Evolutionary conservation across 345 rosid species (phyloP).

Genomic region (Laguncularia racemosa): DNA sequence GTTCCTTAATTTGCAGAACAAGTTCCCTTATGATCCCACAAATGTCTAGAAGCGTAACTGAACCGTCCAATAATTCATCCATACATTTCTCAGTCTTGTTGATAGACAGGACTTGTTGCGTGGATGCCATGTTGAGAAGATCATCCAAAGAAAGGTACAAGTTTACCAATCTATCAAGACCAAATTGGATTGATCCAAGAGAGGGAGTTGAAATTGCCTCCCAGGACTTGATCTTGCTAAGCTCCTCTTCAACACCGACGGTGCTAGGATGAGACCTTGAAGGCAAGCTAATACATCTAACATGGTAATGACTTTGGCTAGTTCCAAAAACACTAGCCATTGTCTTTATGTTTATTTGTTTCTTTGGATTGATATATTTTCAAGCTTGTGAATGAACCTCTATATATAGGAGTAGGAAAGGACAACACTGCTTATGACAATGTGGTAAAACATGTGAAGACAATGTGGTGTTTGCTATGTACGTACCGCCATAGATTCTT

Average conservation of each 20-base stretch:
- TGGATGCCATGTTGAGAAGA: conserved; percentile 49
- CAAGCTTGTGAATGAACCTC: too few relatives aligned
- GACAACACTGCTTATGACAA: too few relatives aligned
- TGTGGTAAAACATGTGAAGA: too few relatives aligned
- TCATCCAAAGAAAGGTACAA: conserved; percentile 36
- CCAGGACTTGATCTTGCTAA: conserved; percentile 31
- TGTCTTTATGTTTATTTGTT: too few relatives aligned
- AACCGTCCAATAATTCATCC: conserved; percentile 52
- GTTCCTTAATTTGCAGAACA: conserved; percentile 40
- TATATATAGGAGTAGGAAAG: too few relatives aligned
- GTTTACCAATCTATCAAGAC: conserved; percentile 39
- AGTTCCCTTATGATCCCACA: conserved; percentile 52
- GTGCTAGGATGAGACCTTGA: conserved; percentile 59
- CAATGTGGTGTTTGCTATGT: too few relatives aligned
- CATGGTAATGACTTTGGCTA: too few relatives aligned
- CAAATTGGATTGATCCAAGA: conserved; percentile 22
- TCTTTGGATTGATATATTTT: too few relatives aligned
- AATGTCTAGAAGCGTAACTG: conserved; percentile 48
- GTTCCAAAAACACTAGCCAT: too few relatives aligned
- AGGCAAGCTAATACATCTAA: too few relatives aligned
- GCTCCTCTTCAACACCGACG: conserved; percentile 36
- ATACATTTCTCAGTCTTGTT: conserved; percentile 22
- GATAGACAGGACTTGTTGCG: conserved; percentile 37
- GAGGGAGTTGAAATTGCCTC: conserved; percentile 18
- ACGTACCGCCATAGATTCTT: too few relatives aligned